phyloP scores from a whole-genome alignment of 345 rosid species.

The Hibiscus tridactylites region DNA sequence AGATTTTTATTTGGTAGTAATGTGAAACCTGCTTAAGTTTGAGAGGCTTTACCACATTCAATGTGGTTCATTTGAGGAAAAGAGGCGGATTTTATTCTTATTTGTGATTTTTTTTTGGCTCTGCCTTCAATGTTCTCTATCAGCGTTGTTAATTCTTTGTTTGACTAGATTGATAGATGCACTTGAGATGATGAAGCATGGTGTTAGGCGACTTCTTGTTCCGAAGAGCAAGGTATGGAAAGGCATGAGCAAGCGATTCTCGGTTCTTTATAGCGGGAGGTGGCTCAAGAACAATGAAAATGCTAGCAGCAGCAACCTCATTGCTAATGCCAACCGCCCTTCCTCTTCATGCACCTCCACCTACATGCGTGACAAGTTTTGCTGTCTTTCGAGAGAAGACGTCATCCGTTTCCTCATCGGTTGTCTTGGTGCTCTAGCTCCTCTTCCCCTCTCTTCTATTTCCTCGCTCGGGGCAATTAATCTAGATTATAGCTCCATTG shows the following conservation, averaged over 20 bases:
- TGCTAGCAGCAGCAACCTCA: slow-evolving; percentile 48
- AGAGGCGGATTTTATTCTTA: no score
- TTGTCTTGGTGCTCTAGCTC: slow-evolving; percentile 96
- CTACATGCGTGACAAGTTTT: slow-evolving; percentile 54
- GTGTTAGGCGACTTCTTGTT: slow-evolving; percentile 82
- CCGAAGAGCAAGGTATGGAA: slow-evolving; percentile 69
- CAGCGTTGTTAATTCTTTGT: not conserved
- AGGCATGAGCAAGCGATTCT: slow-evolving; percentile 97
- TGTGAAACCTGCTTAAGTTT: no score
- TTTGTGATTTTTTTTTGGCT: no score
- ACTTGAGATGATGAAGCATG: slow-evolving; percentile 98
- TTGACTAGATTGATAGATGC: slow-evolving; percentile 78
- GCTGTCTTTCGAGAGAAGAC: slow-evolving; percentile 97
- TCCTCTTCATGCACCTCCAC: slow-evolving; percentile 50
- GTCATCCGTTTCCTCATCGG: slow-evolving; percentile 85
- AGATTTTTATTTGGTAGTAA: no score
- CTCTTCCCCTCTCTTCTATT: slow-evolving; percentile 81
- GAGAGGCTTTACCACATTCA: no score
- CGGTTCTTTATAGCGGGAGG: slow-evolving; percentile 49
- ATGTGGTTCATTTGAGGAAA: no score
- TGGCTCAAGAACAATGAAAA: slow-evolving; percentile 84
- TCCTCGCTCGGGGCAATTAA: slow-evolving; percentile 63
- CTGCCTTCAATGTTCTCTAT: no score
- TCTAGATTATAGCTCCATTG: slow-evolving; percentile 44
- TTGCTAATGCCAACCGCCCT: slow-evolving; percentile 36